Percentiles rank a stretch among this genome's conserved stretches.
phyloP scores from a whole-genome alignment of 1,139 yeast species.

The Hyphopichia pseudoburtonii region DNA sequence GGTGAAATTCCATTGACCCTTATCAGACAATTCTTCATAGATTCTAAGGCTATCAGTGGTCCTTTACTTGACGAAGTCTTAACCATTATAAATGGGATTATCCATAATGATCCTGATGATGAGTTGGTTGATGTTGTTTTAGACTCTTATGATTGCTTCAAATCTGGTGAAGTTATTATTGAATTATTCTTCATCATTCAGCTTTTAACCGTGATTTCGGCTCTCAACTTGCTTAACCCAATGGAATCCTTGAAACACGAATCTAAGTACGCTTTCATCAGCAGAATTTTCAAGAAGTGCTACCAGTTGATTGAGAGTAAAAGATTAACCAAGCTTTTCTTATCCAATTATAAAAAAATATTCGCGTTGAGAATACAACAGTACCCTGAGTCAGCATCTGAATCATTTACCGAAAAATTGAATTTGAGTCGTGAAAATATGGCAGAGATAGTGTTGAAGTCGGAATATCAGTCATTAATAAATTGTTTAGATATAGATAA shows the following conservation, averaged over 20 bases:
- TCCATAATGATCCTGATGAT: conserved; percentile 32
- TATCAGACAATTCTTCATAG: conserved; percentile 35
- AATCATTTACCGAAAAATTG: conserved; percentile 15
- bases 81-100: conserved; percentile 23
- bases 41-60: conserved; percentile 18
- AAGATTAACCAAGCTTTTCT: conserved; percentile 38
- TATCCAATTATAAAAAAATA: conserved; percentile 30
- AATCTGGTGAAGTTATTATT: conserved; percentile 54
- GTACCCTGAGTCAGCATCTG: conserved; percentile 38
- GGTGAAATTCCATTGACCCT: conserved; percentile 63
- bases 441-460: conserved; percentile 54
- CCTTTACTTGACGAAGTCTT: conserved; percentile 30
- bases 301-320: conserved; percentile 45
- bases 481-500: conserved; percentile 37
- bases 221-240: conserved; percentile 32
- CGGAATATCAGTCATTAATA: conserved; percentile 52
- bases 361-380: conserved; percentile 34
- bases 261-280: conserved; percentile 34
- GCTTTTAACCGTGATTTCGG: conserved; percentile 43
- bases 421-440: conserved; percentile 26
- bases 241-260: conserved; percentile 26
- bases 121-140: conserved; percentile 45
- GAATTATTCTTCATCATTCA: conserved; percentile 58
- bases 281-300: conserved; percentile 46
- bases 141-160: conserved; percentile 63